Base-by-base conservation (phyloP, 805 yeast species). In the Barnettozyma wickerhamii region DNA sequence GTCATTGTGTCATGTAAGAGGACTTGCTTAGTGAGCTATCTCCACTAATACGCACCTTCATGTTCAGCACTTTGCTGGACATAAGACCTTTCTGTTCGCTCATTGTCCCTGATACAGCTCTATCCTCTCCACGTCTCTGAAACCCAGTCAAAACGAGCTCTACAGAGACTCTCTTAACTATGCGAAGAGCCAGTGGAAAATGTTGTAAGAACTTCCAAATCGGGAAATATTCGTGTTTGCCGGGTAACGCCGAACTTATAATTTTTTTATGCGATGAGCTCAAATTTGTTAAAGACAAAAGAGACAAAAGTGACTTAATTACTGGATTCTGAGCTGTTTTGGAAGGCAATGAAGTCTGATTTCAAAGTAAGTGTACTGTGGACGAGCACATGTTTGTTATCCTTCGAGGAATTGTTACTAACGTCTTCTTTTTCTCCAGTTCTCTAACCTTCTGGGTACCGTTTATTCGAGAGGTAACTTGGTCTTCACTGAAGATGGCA, bases 381-480 rank as follows among this genome's bases (percentile, higher is more conserved):
- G 2, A 23, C 12, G 3, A 9, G 12, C 26, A 23, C 12, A 9
- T 2, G 26, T 23, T 9, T 12, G 12, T 9, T 23, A 23, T 23
- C 12, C 10, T 23, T 15, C 18, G 13, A n/a, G 19, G 15, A 18
- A 7, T 6, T 20, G 13, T 6, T 35, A 40, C 43, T 35, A 35
- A 39, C 35, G 17, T 3, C 3, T 5, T 13, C n/a, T n/a, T n/a
- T n/a, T n/a, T n/a, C n/a, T 2, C 19, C 37, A 82, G 73, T 84
- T 93, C 53, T 80, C 95, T 26, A 93, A 91, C 64, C 70, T 93
- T 24, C 68, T 93, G 52, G 99, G 99, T 21, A 90, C 98, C 0
- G 98, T 93, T 4, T 93, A 93, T 59, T 72, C 95, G 37, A 86
- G 84, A 58, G 99, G 98, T n/a, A 89, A 91, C 60, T 65, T 93